Conservation (phyloP, 306 rosid genomes). For the Begonia masoniana region DNA sequence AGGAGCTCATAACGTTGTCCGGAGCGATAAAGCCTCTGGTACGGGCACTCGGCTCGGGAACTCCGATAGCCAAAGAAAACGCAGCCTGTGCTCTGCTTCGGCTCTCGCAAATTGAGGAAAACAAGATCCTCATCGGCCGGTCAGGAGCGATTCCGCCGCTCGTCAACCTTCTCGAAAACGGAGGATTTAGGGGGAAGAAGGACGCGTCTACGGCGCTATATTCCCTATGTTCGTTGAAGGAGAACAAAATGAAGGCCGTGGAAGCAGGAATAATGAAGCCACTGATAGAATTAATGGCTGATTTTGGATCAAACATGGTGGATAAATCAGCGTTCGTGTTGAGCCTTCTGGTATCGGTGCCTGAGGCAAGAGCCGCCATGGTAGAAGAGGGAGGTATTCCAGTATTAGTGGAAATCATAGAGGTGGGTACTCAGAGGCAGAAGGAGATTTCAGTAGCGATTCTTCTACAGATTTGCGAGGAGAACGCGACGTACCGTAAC, state of each 20-base stretch:
- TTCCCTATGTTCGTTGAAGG: conserved; percentile 62
- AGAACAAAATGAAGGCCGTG: conserved; percentile 75
- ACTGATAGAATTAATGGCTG: conserved; percentile 83
- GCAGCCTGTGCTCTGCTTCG: conserved; percentile 85
- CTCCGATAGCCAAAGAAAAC: conserved; percentile 78
- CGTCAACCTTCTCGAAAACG: conserved; percentile 58
- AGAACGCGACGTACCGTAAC: conserved; percentile 39
- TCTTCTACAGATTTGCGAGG: conserved; percentile 67
- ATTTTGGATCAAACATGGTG: conserved; percentile 81
- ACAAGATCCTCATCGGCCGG: conserved; percentile 67
- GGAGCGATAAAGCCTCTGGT: conserved; percentile 83
- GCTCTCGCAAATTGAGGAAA: conserved; percentile 61
- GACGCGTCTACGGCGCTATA: conserved; percentile 93
- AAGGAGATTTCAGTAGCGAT: conserved; percentile 76
- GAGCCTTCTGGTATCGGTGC: conserved; percentile 55
- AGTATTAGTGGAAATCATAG: conserved; percentile 77
- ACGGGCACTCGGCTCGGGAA: conserved; percentile 49
- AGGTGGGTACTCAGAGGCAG: conserved; percentile 79
- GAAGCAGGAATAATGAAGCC: conserved; percentile 82
- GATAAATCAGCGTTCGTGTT: conserved; percentile 81
- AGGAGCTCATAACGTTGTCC: conserved; percentile 50
- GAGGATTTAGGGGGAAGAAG: conserved; percentile 68
- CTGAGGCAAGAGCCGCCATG: conserved; percentile 64
- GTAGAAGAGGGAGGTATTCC: conserved; percentile 92
- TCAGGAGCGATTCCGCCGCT: conserved; percentile 77